A percentile compares a stretch with the other conserved stretches of the same genome.
Conservation (phyloP, 2,329 filamentous ascomycete species). For the Zymoseptoria tritici region DNA sequence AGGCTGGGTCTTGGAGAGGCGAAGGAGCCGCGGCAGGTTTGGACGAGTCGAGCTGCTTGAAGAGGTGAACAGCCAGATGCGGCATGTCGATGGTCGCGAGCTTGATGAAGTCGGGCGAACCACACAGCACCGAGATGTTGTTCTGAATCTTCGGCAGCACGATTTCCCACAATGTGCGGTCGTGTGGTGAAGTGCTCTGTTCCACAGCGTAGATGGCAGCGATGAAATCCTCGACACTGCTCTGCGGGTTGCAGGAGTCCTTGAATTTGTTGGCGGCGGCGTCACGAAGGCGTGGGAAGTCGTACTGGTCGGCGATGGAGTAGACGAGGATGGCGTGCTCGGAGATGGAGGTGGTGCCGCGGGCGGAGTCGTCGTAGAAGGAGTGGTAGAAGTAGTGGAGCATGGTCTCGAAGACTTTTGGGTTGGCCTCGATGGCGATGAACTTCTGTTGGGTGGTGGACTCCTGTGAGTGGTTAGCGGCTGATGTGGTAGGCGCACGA, state of each 20-base stretch:
- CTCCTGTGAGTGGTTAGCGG: slow-evolving; percentile 8
- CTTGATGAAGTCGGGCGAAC: not conserved
- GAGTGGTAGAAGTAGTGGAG: slow-evolving; percentile 19
- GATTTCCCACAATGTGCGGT: slow-evolving; percentile 11
- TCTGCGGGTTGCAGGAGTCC: slow-evolving; percentile 1
- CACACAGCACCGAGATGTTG: slow-evolving; percentile 5
- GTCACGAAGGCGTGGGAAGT: slow-evolving; percentile 26
- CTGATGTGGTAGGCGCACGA: not conserved
- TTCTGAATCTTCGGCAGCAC: slow-evolving; percentile 9
- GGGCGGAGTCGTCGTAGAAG: slow-evolving; percentile 13
- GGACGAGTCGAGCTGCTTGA: not conserved
- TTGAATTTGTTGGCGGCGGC: slow-evolving; percentile 7
- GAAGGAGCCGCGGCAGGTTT: not conserved
- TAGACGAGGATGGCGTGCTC: slow-evolving; percentile 30
- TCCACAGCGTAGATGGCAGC: slow-evolving; percentile 10
- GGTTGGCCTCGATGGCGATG: slow-evolving; percentile 13
- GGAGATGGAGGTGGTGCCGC: not conserved
- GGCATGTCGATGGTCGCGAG: not conserved
- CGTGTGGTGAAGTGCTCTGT: slow-evolving; percentile 3
- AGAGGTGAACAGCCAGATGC: not conserved
- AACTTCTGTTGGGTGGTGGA: slow-evolving; percentile 1
- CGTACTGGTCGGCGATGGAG: slow-evolving; percentile 33
- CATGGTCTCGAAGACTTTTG: slow-evolving; percentile 10
- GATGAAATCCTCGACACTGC: slow-evolving; percentile 6
- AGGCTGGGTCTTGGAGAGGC: not conserved